Conservation (phyloP, 495 filamentous ascomycete species). For the Amphirosellinia nigrospora region DNA sequence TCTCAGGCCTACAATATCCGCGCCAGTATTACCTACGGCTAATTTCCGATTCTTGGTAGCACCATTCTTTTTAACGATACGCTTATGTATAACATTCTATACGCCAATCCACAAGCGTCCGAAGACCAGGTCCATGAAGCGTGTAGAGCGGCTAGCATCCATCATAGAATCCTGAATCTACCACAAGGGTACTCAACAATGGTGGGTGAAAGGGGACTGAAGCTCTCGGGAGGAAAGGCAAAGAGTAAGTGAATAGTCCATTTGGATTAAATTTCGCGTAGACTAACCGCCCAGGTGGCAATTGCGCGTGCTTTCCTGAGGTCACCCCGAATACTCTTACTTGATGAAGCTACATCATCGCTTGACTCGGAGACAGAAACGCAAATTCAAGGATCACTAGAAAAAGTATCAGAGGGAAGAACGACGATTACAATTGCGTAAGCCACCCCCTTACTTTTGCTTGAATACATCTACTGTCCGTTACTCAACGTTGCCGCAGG, state of each 20-base stretch:
- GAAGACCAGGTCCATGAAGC: slow-evolving; percentile 77
- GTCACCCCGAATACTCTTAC: slow-evolving; percentile 39
- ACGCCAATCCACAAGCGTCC: slow-evolving; percentile 73
- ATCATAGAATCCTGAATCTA: slow-evolving; percentile 80
- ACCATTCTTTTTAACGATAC: slow-evolving; percentile 54
- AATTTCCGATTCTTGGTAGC: background rate
- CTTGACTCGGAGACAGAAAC: slow-evolving; percentile 69
- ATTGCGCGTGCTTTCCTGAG: slow-evolving; percentile 32
- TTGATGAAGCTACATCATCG: slow-evolving; percentile 44
- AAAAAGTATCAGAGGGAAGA: slow-evolving; percentile 62
- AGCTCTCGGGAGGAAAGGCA: slow-evolving; percentile 85
- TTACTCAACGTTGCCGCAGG: slow-evolving; percentile 21
- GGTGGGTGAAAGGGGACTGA: slow-evolving; percentile 80
- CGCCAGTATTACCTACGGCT: background rate
- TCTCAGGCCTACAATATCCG: background rate
- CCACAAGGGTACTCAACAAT: slow-evolving; percentile 57
- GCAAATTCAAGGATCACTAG: slow-evolving; percentile 64
- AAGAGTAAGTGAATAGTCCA: background rate
- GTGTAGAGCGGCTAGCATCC: slow-evolving; percentile 79
- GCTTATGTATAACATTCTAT: slow-evolving; percentile 83
- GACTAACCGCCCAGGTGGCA: background rate
- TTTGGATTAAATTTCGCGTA: background rate
- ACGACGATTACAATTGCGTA: slow-evolving; percentile 62
- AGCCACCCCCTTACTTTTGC: background rate
- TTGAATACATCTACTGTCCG: background rate